Evolutionary conservation across 139 green algal genomes (phyloP).

Genomic region (Closterium sp.): DNA sequence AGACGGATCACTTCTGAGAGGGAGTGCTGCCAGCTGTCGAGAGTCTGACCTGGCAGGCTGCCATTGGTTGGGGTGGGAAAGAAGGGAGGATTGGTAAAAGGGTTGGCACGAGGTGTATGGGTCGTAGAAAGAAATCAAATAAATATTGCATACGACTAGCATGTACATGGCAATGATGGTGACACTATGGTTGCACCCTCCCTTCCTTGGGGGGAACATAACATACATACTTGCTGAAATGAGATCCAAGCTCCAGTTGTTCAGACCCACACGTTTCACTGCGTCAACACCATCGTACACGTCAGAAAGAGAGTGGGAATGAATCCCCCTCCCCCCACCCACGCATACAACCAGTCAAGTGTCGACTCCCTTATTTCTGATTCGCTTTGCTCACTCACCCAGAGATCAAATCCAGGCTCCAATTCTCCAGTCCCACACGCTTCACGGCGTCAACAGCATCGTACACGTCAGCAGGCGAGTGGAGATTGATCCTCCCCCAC

Average conservation of each 20-base stretch:
- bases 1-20: constrained; percentile 59
- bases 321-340: constrained; percentile 26
- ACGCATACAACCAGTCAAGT: too few species aligned
- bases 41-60: constrained; percentile 74
- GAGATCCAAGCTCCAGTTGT: constrained; percentile 91
- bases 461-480: constrained; percentile 30
- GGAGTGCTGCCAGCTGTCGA: constrained; percentile 65
- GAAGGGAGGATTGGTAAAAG: background rate
- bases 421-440: constrained; percentile 60
- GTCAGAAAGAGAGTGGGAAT: constrained; percentile 31
- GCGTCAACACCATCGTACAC: constrained; percentile 25
- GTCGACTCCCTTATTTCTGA: too few species aligned
- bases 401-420: constrained; percentile 90
- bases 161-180: background rate
- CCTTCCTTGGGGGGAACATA: background rate
- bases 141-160: background rate
- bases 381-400: background rate
- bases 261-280: constrained; percentile 39
- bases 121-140: background rate
- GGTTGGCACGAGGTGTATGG: background rate
- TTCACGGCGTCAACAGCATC: constrained; percentile 26
- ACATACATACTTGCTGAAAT: constrained; percentile 57
- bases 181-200: too few species aligned
- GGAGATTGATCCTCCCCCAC: constrained; percentile 14
- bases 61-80: background rate